A percentile compares a stretch with the other conserved stretches of the same genome.
Evolutionary conservation across 2,329 filamentous ascomycete species (phyloP).

Genomic region (Xylariaceae sp.): DNA sequence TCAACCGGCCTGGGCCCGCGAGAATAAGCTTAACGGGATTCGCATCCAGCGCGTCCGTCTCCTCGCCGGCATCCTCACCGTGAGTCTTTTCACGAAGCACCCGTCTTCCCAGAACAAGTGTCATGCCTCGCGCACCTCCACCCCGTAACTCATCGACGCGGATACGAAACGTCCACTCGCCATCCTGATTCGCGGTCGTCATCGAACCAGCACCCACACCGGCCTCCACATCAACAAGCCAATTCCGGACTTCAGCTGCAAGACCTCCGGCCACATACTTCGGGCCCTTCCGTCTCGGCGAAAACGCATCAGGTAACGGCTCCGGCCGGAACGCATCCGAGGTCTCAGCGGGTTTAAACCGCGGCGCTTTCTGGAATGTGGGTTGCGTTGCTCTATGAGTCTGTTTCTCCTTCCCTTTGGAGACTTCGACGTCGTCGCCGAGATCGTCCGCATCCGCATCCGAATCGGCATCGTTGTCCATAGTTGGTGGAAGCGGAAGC

Average conservation of each 20-base stretch:
- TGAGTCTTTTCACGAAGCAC: slow-evolving; percentile 1
- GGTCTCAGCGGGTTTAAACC: slow-evolving; percentile 34
- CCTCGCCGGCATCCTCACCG: neutral
- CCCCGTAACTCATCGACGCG: slow-evolving; percentile 25
- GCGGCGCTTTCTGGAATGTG: slow-evolving; percentile 35
- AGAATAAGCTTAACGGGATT: slow-evolving; percentile 23
- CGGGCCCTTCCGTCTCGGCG: slow-evolving; percentile 33
- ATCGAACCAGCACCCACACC: slow-evolving; percentile 20
- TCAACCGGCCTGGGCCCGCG: slow-evolving; percentile 28
- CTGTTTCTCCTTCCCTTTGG: slow-evolving; percentile 5
- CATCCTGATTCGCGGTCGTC: slow-evolving; percentile 7
- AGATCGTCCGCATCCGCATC: slow-evolving; percentile 2
- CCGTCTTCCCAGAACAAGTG: slow-evolving; percentile 26
- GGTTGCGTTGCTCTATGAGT: slow-evolving; percentile 23
- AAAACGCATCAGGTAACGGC: slow-evolving; percentile 37
- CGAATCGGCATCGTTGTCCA: neutral
- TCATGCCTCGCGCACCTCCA: slow-evolving; percentile 24
- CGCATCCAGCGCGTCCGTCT: neutral
- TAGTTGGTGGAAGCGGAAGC: neutral
- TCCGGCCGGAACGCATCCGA: slow-evolving; percentile 18
- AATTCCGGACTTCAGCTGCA: slow-evolving; percentile 39
- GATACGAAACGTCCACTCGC: slow-evolving; percentile 23
- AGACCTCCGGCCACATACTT: slow-evolving; percentile 38
- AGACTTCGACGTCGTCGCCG: slow-evolving; percentile 3
- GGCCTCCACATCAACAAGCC: slow-evolving; percentile 41